Percentiles rank a stretch among this genome's conserved stretches.
Conservation (phyloP, 176 grass and related monocot species). For the Lolium perenne region DNA sequence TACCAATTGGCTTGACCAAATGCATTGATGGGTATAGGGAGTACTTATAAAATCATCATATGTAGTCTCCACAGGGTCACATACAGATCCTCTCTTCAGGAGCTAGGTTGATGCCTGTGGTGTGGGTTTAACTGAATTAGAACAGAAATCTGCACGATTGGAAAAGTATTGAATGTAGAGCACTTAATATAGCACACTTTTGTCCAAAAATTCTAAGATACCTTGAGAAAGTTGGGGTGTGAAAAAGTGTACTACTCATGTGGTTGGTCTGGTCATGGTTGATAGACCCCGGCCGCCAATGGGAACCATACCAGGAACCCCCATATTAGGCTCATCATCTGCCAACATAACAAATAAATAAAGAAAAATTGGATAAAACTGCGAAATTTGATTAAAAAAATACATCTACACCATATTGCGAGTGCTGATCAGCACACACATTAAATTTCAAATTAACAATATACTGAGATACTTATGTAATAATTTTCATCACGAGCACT, state of each 20-base stretch:
- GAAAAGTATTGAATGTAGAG: background rate
- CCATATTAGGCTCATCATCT: constrained; percentile 71
- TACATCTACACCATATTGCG: background rate
- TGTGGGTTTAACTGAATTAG: background rate
- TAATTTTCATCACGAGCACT: background rate
- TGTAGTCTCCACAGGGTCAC: too few species aligned
- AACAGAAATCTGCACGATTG: background rate
- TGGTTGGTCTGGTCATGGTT: constrained; percentile 97
- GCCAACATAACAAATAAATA: constrained; percentile 14
- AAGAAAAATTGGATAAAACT: constrained; percentile 15
- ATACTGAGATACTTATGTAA: background rate
- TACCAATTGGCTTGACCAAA: background rate
- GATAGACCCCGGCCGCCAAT: constrained; percentile 81
- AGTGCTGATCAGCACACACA: background rate
- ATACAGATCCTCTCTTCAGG: constrained; percentile 17
- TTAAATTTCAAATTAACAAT: background rate
- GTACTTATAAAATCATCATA: too few species aligned
- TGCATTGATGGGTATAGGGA: background rate
- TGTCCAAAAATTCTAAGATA: background rate
- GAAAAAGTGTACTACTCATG: constrained; percentile 46
- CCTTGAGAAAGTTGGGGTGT: constrained; percentile 27
- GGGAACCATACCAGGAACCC: constrained; percentile 63
- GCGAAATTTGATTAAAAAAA: background rate
- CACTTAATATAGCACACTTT: background rate
- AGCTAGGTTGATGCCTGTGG: constrained; percentile 32